Evolutionary conservation across 345 rosid genomes (phyloP).

Genomic region (Euphorbia tirucalli): DNA sequence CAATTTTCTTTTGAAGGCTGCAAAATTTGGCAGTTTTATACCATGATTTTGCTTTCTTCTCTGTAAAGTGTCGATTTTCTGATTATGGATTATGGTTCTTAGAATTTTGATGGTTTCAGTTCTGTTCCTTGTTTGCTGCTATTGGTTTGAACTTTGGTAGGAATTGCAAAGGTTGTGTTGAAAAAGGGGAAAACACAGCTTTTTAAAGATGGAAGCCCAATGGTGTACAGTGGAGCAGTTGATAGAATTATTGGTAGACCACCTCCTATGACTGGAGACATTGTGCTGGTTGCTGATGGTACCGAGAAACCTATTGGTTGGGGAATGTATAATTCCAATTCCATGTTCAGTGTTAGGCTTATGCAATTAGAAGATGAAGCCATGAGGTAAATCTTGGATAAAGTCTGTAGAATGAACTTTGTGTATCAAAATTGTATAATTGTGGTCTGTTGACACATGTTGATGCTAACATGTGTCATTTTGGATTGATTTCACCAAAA

Average conservation of each 20-base stretch:
- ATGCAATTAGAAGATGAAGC: slow-evolving; percentile 96
- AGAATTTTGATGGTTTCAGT: no score
- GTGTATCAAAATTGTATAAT: no score
- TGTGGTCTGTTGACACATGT: no score
- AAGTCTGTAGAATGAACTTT: not conserved
- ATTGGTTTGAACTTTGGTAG: slow-evolving; percentile 34
- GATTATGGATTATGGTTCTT: no score
- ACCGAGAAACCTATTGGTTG: slow-evolving; percentile 75
- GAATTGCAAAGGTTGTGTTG: slow-evolving; percentile 79
- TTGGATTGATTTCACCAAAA: no score
- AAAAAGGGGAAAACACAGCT: slow-evolving; percentile 89
- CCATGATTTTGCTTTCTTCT: no score
- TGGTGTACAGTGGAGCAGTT: slow-evolving; percentile 89
- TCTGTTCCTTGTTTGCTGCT: no score
- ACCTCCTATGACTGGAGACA: slow-evolving; percentile 78
- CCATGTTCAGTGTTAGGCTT: slow-evolving; percentile 85
- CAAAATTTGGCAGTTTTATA: not conserved
- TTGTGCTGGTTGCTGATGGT: slow-evolving; percentile 86
- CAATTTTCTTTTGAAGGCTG: no score
- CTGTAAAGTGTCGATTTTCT: no score
- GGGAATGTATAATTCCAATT: slow-evolving; percentile 80
- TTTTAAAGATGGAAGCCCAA: slow-evolving; percentile 85
- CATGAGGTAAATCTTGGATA: slow-evolving; percentile 32
- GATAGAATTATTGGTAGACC: slow-evolving; percentile 85
- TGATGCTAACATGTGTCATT: no score